Evolutionary conservation across 2,329 filamentous ascomycete genomes (phyloP).

Genomic region (Aspergillus pseudotamarii): DNA sequence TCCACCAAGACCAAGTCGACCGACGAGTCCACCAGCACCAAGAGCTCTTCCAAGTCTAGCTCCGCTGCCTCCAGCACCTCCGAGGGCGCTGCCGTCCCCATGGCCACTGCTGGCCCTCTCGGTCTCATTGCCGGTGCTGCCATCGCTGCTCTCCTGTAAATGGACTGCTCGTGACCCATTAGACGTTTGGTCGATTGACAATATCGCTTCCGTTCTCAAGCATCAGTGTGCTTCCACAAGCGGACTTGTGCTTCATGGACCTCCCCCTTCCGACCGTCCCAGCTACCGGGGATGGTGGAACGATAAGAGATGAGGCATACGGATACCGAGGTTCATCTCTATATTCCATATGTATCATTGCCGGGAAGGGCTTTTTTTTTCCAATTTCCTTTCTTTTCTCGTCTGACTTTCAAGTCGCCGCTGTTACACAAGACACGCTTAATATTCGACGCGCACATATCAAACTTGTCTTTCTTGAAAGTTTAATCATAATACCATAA

Average conservation of each 20-base stretch:
- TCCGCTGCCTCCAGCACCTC: slow-evolving; percentile 23
- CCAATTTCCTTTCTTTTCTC: slow-evolving; percentile 4
- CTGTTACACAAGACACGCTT: slow-evolving; percentile 18
- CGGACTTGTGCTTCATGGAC: neutral
- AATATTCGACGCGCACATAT: slow-evolving; percentile 21
- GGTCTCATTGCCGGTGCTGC: slow-evolving; percentile 46
- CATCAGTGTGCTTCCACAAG: neutral
- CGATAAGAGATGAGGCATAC: slow-evolving; percentile 17
- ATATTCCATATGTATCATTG: slow-evolving; percentile 19
- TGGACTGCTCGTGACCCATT: neutral
- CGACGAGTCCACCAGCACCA: slow-evolving; percentile 22
- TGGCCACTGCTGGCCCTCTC: slow-evolving; percentile 41
- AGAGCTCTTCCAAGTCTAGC: slow-evolving; percentile 16
- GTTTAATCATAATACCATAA: slow-evolving; percentile 18
- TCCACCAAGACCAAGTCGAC: slow-evolving; percentile 24
- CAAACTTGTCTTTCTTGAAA: slow-evolving; percentile 11
- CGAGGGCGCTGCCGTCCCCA: slow-evolving; percentile 35
- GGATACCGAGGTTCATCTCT: slow-evolving; percentile 12
- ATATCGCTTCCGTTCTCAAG: neutral
- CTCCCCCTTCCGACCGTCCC: neutral
- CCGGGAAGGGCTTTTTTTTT: slow-evolving; percentile 4
- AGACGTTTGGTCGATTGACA: neutral
- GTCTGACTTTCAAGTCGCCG: slow-evolving; percentile 13
- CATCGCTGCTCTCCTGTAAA: slow-evolving; percentile 48
- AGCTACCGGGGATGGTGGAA: neutral